Evolutionary conservation across 2,329 filamentous ascomycete genomes (phyloP), one percentile per base, ranked within the genome.

Genomic region (Diaporthe citriasiana): DNA sequence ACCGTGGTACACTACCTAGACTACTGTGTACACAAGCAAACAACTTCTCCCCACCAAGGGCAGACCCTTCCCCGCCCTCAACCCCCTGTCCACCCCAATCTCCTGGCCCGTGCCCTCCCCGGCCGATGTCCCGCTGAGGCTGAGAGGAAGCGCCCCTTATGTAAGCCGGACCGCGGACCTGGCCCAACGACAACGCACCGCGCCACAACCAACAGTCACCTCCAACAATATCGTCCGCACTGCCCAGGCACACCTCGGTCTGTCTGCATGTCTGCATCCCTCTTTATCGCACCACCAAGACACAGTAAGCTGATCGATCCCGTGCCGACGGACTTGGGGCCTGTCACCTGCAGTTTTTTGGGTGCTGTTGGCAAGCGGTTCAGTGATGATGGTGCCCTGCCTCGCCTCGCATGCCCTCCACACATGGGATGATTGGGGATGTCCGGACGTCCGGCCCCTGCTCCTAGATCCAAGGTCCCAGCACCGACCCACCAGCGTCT

Each of bases 131-230:
- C 63, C 63, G 45, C 63, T 68, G 63, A 68, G 63, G 63, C 63
- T 68, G 63, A 68, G 63, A 40, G 30, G 47, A n/a, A 27, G 59
- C 42, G 42, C 33, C 13, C 47, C 45, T 75, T 75, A 75, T 73
- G 71, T 75, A 75, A 75, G 56, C 56, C 55, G 33, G 55, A 68
- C 65, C 25, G 45, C 45, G 45, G 25, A 40, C 70, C 51, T 35
- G 38, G 55, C n/a, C 27, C 3, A 81, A 83, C 12, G 63, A 68
- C 59, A 45, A 27, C 30, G 47, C 27, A n/a, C 25, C 27, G 27
- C 42, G 59, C 59, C 59, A 63, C 59, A 47, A 3, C 42, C 60
- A 33, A n/a, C 27, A 15, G 45, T 50, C 33, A 27, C 33, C 45
- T 27, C 63, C 33, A 51, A 53, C 63, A 27, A 4, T 5, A 53